Percentiles rank a stretch among this genome's conserved stretches.
Conservation (phyloP, 768 basidiomycete genomes). For the Suillus alpinus region DNA sequence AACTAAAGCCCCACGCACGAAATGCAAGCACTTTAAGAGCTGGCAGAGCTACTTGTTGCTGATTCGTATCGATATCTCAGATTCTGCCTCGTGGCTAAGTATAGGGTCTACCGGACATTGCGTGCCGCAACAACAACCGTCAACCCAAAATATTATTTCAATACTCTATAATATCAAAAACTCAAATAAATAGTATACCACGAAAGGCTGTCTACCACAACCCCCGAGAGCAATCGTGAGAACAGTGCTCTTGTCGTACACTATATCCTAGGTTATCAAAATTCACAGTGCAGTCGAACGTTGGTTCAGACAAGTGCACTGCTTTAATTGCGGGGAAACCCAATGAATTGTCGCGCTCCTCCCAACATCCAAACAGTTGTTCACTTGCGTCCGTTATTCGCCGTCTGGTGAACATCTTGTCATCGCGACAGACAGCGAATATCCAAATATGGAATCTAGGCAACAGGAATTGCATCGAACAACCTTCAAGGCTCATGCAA, state of each 20-base stretch:
- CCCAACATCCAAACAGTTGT: not conserved
- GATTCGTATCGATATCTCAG: conserved; percentile 9
- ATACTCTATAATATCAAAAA: not conserved
- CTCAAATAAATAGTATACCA: conserved; percentile 2
- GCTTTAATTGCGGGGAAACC: no score
- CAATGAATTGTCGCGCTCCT: not conserved
- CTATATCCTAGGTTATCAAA: conserved; percentile 4
- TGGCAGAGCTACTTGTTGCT: not conserved
- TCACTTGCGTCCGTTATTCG: not conserved
- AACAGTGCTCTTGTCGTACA: no score
- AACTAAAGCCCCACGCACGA: not conserved
- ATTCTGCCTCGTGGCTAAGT: conserved; percentile 2
- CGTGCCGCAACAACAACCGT: not conserved
- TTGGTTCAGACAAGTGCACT: no score
- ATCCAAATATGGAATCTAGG: not conserved
- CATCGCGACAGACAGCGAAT: not conserved
- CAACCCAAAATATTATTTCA: not conserved
- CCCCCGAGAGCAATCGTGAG: no score
- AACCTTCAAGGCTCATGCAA: not conserved
- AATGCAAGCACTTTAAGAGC: conserved; percentile 4
- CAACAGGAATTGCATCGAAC: not conserved
- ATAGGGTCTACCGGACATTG: not conserved
- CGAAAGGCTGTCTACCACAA: conserved; percentile 28
- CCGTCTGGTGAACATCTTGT: not conserved
- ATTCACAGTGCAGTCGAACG: not conserved